Base-by-base conservation (phyloP, 108 stramenopile genomes). In the Cyclotella baltica region DNA sequence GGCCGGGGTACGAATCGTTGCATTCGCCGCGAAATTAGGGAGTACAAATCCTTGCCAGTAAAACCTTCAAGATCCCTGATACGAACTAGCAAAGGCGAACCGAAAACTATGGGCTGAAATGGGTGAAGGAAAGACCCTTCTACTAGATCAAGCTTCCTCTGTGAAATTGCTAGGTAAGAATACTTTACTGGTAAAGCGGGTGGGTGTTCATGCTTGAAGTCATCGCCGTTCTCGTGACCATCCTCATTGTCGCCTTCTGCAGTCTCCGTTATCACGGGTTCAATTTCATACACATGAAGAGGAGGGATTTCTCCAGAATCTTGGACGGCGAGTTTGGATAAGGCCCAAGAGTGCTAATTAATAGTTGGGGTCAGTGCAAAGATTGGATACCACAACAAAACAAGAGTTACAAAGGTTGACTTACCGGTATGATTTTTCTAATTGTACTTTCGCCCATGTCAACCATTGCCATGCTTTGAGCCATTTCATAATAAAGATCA, bases 371-470 rank as follows among this genome's bases (percentile, higher is more conserved):
- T 55, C 0, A n/a, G n/a, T n/a, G n/a, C n/a, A n/a, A n/a, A n/a
- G n/a, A n/a, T n/a, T n/a, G n/a, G n/a, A n/a, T n/a, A n/a, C n/a
- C n/a, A n/a, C n/a, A n/a, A n/a, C n/a, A n/a, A n/a, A n/a, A n/a
- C n/a, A n/a, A n/a, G n/a, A 27, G 19, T 37, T 28, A 51, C 20
- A 72, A 40, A 25, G 15, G 30, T n/a, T n/a, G 30, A 76, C 89
- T 80, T 79, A 91, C 87, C 43, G 96, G 92, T 56, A 90, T 87
- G 38, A 96, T 92, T 69, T 88, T 92, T 36, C 83, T 85, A 15
- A 96, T 96, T 62, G 78, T 89, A 55, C 91, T 89, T 67, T 96
- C 91, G 18, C 82, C 75, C 92, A 96, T 92, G 46, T 92, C 90
- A 35, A 96, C 95, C 25, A 92, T 83, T 23, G 91, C 92, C 86